Evolutionary conservation across 2,329 filamentous ascomycete species (phyloP), one percentile per base, ranked within the genome.

Genomic region (Ophiostoma sp.): DNA sequence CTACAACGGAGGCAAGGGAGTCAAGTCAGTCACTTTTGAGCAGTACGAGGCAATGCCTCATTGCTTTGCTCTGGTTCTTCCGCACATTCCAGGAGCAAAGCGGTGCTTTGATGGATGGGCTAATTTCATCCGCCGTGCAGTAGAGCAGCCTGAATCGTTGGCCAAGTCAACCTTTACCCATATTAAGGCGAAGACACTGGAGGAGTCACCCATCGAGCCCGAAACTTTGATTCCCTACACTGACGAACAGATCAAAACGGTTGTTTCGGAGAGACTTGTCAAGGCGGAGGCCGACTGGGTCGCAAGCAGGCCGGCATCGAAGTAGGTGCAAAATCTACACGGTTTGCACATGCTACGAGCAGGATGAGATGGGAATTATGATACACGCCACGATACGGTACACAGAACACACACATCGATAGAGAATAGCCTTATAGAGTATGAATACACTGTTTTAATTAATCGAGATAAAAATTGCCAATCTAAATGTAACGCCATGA

Each of bases 1-100:
- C 11, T 80, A 66, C 68, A 67, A 67, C 47, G 42, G 80, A 16
- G 71, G 73, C 7, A 84, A 89, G 63, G 86, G 85, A 5, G 88
- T 88, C 0, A 88, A 89, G 0, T 74, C 74, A 0, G 84, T 93
- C 0, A 81, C 85, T 3, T 89, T 87, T 73, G 86, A 91, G 75
- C 85, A 92, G 77, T 95, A 87, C 75, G 88, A 93, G 76, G 89
- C 86, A 3, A 94, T 94, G 91, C 90, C 91, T 67, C 91, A 93
- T 77, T 87, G 85, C 72, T 94, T 92, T 74, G 85, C 83, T 0
- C 73, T 87, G 71, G 71, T 91, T 1, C 77, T 91, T 68, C 76
- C 81, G 1, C 76, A 78, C 4, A 75, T 82, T 2, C 74, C 79
- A 1, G 81, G 78, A 42, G 78, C 83, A 2, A 78, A 75, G 72